Base-by-base conservation (phyloP, 805 yeast genomes). In the Kodamaea leandrae region DNA sequence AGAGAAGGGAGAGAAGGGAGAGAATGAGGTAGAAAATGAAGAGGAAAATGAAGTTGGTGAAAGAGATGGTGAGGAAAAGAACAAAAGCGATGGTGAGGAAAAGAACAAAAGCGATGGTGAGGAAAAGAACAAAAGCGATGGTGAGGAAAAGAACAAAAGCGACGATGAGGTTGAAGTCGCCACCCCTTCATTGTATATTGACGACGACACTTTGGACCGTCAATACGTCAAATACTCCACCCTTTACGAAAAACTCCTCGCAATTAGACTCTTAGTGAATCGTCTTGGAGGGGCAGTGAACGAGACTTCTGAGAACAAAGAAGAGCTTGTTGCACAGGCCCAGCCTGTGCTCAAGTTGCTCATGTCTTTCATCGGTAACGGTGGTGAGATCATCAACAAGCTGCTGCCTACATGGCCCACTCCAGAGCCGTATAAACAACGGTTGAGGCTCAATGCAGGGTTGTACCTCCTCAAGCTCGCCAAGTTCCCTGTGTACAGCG, bases 361-460 rank as follows among this genome's bases (percentile, higher is more conserved):
- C 21, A 68, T 77, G 24, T 77, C 88, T 1, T 65, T 86, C 24
- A 76, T 88, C 36, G 77, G 80, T 1, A 82, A 82, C 55, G 84
- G 85, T 33, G 96, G 96, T 20, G 96, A 89, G 52, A 72, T 88
- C 23, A 77, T 82, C 47, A 74, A 39, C 57, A 60, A 44, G 17
- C 68, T 70, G 40, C 51, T 70, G 4, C 64, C 60, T 7, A 60
- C 63, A 13, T 69, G 61, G 49, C 81, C 84, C 12, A 84, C 95
- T 0, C 95, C 96, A 3, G 64, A 56, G 18, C 63, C 64, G 25
- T 80, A 66, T 53, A 83, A 82, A 54, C 72, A 80, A 44, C 75
- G 78, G 47, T 59, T 88, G 36, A 70, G 95, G 50, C 63, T 86
- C 8, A 69, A 66, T 24, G 91, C 95, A 1, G 95, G 95, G 1